Base-by-base conservation (phyloP, 2,329 filamentous ascomycete species). In the Sphaerulina populicola region DNA sequence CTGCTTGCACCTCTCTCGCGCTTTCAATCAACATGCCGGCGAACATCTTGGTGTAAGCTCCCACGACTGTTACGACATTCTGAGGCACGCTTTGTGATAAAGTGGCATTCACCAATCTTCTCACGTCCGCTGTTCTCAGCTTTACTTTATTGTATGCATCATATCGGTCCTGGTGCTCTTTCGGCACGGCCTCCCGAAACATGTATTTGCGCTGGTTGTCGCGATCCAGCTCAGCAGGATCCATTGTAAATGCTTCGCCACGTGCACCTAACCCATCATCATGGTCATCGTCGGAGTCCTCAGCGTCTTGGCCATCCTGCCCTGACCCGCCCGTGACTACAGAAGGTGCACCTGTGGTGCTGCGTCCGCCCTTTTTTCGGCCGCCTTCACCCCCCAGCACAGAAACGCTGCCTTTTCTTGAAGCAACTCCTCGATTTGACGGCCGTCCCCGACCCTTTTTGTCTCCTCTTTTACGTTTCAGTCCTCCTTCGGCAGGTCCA, bases 41-140 rank as follows among this genome's bases (percentile, higher is more conserved):
- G 65, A 87, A 89, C 54, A 87, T 76, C 68, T 91, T 91, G 43
- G 83, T 81, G 15, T 87, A 85, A 0, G 83, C 81, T 44, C 82
- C 83, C 63, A 90, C 83, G n/a, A 84, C 83, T 18, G 85, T 81
- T 55, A 86, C 82, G 44, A 89, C 83, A 60, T 80, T 84, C 15
- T 79, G 75, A 0, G 85, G 84, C 0, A 88, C 86, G 1, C 84
- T 88, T 65, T 90, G 86, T 0, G 84, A 88, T 7, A 89, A 82
- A 1, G 86, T 88, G 52, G 86, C 84, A 63, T 90, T 91, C 64
- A 88, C 83, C 54, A 90, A 79, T 77, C 82, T 77, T 64, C 85
- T 79, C 51, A 89, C 82, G 14, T 83, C 81, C 6, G 81, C 77
- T 57, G 84, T 82, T 18, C 80, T 78, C 37, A 90, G 70, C 60